Evolutionary conservation across 2,329 filamentous ascomycete genomes (phyloP).

Genomic region (Fusarium sp.): DNA sequence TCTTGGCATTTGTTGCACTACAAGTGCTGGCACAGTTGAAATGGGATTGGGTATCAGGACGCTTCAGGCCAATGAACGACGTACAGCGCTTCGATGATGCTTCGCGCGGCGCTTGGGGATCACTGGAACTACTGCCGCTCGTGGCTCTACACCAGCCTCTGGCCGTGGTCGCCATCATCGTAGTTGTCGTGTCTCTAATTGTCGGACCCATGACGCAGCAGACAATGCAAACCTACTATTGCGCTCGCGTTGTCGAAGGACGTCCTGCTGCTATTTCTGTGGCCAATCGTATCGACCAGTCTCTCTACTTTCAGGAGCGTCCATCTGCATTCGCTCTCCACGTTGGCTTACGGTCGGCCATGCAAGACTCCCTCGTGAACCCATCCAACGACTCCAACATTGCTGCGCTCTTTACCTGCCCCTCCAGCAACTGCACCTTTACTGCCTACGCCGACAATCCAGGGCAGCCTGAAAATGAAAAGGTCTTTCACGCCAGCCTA

Average conservation of each 20-base stretch:
- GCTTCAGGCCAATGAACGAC: not conserved
- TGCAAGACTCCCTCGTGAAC: constrained; percentile 10
- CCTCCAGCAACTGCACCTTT: not conserved
- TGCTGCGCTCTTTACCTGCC: not conserved
- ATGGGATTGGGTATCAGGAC: not conserved
- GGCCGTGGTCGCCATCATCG: not conserved
- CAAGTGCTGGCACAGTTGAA: not conserved
- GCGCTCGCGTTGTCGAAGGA: not conserved
- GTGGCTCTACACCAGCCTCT: not conserved
- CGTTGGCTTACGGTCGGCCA: not conserved
- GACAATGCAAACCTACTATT: constrained; percentile 18
- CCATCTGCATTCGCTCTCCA: not conserved
- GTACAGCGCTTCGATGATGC: not conserved
- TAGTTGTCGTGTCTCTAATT: constrained; percentile 9
- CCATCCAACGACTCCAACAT: constrained; percentile 9
- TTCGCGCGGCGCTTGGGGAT: not conserved
- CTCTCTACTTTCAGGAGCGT: not conserved
- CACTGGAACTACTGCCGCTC: not conserved
- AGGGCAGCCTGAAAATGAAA: not conserved
- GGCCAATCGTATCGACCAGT: not conserved
- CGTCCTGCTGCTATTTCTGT: not conserved
- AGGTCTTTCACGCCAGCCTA: constrained; percentile 4
- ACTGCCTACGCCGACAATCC: not conserved
- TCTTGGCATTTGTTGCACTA: not conserved
- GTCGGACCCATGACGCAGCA: constrained; percentile 17